Evolutionary conservation across 192 early-diverging fungal species (phyloP).

Genomic region (Diversispora epigaea): DNA sequence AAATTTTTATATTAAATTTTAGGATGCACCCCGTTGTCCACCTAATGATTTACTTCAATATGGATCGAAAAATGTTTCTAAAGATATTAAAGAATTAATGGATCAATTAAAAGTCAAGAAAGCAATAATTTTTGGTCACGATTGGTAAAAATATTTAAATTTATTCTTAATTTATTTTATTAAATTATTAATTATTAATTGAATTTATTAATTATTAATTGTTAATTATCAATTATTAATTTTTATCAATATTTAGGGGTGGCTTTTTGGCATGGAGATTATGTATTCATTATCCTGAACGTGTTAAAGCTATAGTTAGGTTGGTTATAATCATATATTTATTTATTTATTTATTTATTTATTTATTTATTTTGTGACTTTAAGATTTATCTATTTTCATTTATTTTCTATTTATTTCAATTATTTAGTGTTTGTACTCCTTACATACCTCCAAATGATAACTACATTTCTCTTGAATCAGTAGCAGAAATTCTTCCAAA

Average conservation of each 20-base stretch:
- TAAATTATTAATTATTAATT: background rate
- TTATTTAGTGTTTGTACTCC: conserved; percentile 52
- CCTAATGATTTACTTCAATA: conserved; percentile 44
- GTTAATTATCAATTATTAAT: background rate
- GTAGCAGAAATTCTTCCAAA: conserved; percentile 51
- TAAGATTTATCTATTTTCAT: background rate
- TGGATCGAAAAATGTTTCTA: conserved; percentile 47
- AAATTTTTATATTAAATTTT: background rate
- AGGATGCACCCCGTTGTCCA: conserved; percentile 42
- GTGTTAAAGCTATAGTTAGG: conserved; percentile 50
- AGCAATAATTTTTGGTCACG: conserved; percentile 63
- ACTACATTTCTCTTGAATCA: conserved; percentile 43
- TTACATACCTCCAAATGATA: conserved; percentile 42
- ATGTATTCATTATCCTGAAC: conserved; percentile 58
- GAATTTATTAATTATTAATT: background rate
- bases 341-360: no score
- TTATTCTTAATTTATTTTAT: background rate
- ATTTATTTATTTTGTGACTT: background rate
- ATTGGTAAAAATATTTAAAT: conserved; percentile 50
- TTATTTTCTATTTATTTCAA: background rate
- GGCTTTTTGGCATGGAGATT: conserved; percentile 55
- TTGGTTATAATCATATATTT: background rate
- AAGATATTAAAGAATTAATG: conserved; percentile 57
- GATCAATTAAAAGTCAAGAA: conserved; percentile 53
- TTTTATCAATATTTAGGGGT: conserved; percentile 37